Base-by-base conservation (phyloP, 1,139 yeast genomes). In the Candida sojae region DNA sequence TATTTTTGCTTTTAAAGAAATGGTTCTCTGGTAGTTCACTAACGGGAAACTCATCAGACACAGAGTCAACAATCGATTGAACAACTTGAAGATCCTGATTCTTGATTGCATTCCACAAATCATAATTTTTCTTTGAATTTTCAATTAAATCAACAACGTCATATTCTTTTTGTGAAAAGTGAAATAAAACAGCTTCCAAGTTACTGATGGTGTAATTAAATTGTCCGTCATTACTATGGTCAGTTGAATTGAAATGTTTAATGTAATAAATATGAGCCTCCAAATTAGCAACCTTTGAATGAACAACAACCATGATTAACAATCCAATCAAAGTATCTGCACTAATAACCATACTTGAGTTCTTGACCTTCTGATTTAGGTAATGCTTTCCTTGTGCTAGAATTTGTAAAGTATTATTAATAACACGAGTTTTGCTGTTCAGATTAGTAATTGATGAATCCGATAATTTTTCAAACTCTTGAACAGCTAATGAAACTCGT, bases 241-340 rank as follows among this genome's bases (percentile, higher is more conserved):
- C 68, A 3, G 51, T 48, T 0, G 71, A 61, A 48, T 84, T 78
- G 61, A 87, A 89, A 45, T 77, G 70, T 51, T 82, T 82, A 44
- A 90, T 74, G 60, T 88, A 89, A 45, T 71, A 75, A 7, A 91
- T 60, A 56, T 88, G 93, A 1, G 83, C 79, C 56, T 82, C 86
- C 21, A 89, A 61, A 57, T 84, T 68, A 7, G 73, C 74, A 2
- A 87, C 75, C 44, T 76, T 76, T 0, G 96, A 76, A 48, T 88
- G 83, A 8, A 85, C 76, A 0, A 91, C 76, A 1, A 89, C 91
- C 68, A 90, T 72, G 5, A 90, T 78, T 50, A 92, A 68, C 44
- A 91, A 68, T 1, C 92, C 86, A 5, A 92, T 79, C 35, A 92
- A 69, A 0, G 88, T 83, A 60, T 92, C 98, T 0, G 98, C 98